Base-by-base conservation (phyloP, 805 yeast species). In the Tetrapisispora fleetii region DNA sequence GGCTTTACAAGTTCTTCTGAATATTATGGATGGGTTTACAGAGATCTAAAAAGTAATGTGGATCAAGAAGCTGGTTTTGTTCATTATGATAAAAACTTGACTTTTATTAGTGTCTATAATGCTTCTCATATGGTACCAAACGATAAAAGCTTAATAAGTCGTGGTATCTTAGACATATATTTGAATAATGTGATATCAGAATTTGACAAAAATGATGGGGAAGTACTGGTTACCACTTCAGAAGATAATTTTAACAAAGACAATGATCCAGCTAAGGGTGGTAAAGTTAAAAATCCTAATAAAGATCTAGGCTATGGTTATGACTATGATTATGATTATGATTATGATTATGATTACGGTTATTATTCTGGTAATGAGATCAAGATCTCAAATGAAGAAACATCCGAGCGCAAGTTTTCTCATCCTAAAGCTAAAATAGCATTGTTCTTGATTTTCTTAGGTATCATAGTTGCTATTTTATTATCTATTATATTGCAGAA, bases 101-200 rank as follows among this genome's bases (percentile, higher is more conserved):
- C 96, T 0, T 84, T 83, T 62, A 79, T 85, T 32, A 78, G 79
- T 49, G 78, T 91, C 1, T 77, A 67, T 62, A 78, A 86, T 56
- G 79, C 95, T 0, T 83, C 95, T 3, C 98, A 93, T 62, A 91
- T 93, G 98, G 93, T 89, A 24, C 95, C 98, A 1, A 82, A 77
- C 54, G 97, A 90, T 62, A 68, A 78, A 46, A 85, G 93, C 1
- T 78, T 74, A 42, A 73, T 77, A 27, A 77, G 90, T 8, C 73
- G 89, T 54, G 87, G 88, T 17, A 66, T 90, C 51, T 67, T 89
- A 38, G 89, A 87, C 47, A 62, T 71, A n/a, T 56, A 55, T 37
- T 40, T 62, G 46, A 72, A 67, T 67, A 73, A 64, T 72, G 80
- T 69, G 65, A 73, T 52, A 68, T 79, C 77, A 46, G 78, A 72